Base-by-base conservation (phyloP, 306 rosid species). In the Vigna hirtella region DNA sequence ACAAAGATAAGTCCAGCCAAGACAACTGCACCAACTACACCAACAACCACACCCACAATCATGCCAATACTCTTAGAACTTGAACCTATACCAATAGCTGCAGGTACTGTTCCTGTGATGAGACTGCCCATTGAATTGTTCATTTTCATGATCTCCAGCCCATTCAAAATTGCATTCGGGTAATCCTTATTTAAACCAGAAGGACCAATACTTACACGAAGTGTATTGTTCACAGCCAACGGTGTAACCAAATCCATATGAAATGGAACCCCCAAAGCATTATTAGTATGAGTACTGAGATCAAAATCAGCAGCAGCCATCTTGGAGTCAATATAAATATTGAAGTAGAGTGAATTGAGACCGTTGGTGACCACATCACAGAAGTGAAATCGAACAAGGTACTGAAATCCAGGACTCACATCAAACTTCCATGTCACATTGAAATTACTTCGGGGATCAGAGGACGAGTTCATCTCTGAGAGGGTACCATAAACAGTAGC, bases 141-240 rank as follows among this genome's bases (percentile, higher is more conserved):
- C 87, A 94, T 82, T 86, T 94, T 94, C 95, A 94, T 82, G 64
- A 94, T 87, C 93, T 94, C 98, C 77, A 94, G 81, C 55, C 97
- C 98, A 89, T 94, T 94, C 63, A 94, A 74, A 81, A 94, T 92
- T 61, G 93, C 98, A 76, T 87, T 87, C 22, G 95, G 95, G 65
- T 47, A 67, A 22, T 8, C 61, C 34, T 2, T 69, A 6, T 52
- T 51, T 18, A 72, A 0, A 50, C 56, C 0, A 50, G 92, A 76
- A 28, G 97, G 93, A 40, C 98, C 97, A 67, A 94, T 56, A 78
- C 95, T 90, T n/a, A 94, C 87, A 7, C n/a, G 73, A 65, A 94
- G 76, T 55, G 9, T 77, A 59, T 75, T 73, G 66, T 47, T 80
- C 10, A 10, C 86, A 53, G 79, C 49, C 64, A 81, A 20, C 11